Conservation (phyloP, 2,329 filamentous ascomycete species). For the Stagonosporopsis rhizophila region DNA sequence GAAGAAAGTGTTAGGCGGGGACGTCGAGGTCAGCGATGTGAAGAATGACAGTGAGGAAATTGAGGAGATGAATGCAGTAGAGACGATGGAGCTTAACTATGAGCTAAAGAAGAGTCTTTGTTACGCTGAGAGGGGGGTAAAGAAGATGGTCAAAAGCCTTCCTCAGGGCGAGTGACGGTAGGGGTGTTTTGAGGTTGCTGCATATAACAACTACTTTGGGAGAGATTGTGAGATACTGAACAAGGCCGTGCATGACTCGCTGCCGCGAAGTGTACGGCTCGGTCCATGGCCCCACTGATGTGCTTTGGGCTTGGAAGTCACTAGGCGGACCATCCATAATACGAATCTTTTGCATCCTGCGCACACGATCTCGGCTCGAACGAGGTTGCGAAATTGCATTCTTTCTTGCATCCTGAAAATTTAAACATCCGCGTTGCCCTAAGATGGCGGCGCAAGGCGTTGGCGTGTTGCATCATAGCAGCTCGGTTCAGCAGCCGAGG, state of each 20-base stretch:
- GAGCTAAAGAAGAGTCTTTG: constrained; percentile 32
- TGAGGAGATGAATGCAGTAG: constrained; percentile 11
- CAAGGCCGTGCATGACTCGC: constrained; percentile 5
- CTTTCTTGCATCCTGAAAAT: no score
- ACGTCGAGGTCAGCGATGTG: constrained; percentile 5
- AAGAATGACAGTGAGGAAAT: constrained; percentile 8
- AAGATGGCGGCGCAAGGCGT: not conserved
- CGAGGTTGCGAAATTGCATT: not conserved
- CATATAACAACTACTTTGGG: not conserved
- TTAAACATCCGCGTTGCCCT: not conserved
- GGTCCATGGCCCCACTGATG: constrained; percentile 9
- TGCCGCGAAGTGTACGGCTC: not conserved
- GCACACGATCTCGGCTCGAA: not conserved
- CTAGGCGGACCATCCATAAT: constrained; percentile 24
- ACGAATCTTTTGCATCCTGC: constrained; percentile 6
- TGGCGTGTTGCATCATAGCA: constrained; percentile 9
- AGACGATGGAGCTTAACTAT: constrained; percentile 24
- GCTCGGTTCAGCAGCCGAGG: constrained; percentile 12
- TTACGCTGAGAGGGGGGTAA: constrained; percentile 44
- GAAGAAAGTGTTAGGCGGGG: constrained; percentile 36
- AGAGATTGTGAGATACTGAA: not conserved
- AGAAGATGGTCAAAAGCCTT: constrained; percentile 43
- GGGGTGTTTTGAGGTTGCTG: not conserved
- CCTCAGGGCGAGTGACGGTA: not conserved
- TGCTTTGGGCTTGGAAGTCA: not conserved